Base-by-base conservation (phyloP, 2,329 filamentous ascomycete genomes). In the Paracorniculantispora psalliotae region DNA sequence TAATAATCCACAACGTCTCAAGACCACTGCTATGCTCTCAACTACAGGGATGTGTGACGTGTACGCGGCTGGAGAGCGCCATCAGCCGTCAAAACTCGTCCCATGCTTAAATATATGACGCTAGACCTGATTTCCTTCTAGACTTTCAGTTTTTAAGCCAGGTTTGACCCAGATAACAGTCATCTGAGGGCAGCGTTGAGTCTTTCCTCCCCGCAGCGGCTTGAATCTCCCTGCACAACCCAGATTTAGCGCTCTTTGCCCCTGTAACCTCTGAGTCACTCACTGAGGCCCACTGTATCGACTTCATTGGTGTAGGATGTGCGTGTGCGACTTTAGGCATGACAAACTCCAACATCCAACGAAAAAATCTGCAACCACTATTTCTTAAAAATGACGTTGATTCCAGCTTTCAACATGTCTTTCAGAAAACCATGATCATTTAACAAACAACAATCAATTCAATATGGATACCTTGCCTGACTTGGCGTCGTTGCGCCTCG, bases 191-290 rank as follows among this genome's bases (percentile, higher is more conserved):
- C 25, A 7, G 1, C 13, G 15, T 28, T 47, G 41, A 48, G 21
- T 39, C 43, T 33, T 25, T 39, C 21, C n/a, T 39, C n/a, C 13
- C 41, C 30, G 21, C 43, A 23, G 8, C n/a, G 19, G 26, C 53
- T 28, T 25, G 26, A 46, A 19, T 13, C 21, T 39, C 37, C 13
- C 39, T 21, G n/a, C 51, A 23, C 7, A 26, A 9, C 30, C 17
- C 30, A 35, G 48, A 13, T 44, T 53, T 54, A 44, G 51, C 51
- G 51, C 51, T 23, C 13, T 28, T 39, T 1, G n/a, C 53, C 53
- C 43, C 53, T 56, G 43, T 48, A 48, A 56, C 53, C 17, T 56
- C 53, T 56, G 53, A 56, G 53, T 56, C 53, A 56, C 53, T 28
- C 30, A 25, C 28, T 17, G 6, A 39, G 53, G 43, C 53, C 53